phyloP scores from a whole-genome alignment of 257 asterid genomes.

The Penstemon eatonii region DNA sequence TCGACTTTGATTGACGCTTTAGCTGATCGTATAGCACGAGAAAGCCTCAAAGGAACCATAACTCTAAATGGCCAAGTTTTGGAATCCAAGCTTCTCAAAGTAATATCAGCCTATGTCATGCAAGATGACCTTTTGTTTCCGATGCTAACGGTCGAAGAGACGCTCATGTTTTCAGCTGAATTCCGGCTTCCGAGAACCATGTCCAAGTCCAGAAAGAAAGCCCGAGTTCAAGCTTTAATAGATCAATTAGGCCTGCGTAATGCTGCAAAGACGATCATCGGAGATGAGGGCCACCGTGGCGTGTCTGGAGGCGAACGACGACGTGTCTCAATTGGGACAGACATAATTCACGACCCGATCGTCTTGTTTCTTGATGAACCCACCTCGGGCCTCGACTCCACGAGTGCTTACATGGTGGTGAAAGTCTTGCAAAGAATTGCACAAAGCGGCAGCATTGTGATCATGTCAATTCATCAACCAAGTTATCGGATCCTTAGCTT shows the following conservation, averaged over 20 bases:
- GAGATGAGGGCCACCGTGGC: constrained; percentile 68
- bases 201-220: constrained; percentile 40
- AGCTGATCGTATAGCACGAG: constrained; percentile 52
- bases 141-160: constrained; percentile 59
- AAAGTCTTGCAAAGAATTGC: constrained; percentile 57
- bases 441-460: constrained; percentile 56
- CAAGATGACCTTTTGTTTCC: constrained; percentile 60
- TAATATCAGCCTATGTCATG: constrained; percentile 62
- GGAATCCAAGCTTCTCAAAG: constrained; percentile 52
- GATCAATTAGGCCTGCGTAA: constrained; percentile 51
- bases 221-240: constrained; percentile 51
- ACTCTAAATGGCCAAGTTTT: constrained; percentile 50
- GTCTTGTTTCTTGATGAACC: constrained; percentile 64
- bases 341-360: constrained; percentile 63
- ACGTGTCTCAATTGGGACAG: constrained; percentile 59
- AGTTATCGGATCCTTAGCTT: constrained; percentile 51
- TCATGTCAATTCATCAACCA: constrained; percentile 60
- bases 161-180: constrained; percentile 60
- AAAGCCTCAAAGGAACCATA: constrained; percentile 49
- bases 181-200: constrained; percentile 50
- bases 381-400: constrained; percentile 60
- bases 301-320: constrained; percentile 57
- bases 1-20: constrained; percentile 57
- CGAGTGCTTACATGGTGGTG: constrained; percentile 60
- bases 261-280: constrained; percentile 51